phyloP scores from a whole-genome alignment of 495 filamentous ascomycete genomes.

The Neurospora terricola region DNA sequence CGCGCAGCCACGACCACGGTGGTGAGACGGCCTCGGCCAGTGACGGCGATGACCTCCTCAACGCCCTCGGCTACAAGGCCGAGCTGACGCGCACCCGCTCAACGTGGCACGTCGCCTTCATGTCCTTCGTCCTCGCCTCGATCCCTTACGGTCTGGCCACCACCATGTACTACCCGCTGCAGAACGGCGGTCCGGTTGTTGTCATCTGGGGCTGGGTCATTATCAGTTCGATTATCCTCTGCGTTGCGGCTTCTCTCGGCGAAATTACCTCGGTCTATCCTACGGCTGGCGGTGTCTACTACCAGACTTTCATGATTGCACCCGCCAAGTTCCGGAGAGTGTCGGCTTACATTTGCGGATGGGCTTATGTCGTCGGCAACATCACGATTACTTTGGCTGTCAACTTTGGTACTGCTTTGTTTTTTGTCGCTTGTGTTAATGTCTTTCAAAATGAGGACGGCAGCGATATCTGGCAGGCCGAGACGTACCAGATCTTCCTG shows the following conservation, averaged over 20 bases:
- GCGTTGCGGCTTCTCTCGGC: slow-evolving; percentile 41
- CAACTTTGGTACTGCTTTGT: slow-evolving; percentile 54
- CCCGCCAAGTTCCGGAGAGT: slow-evolving; percentile 29
- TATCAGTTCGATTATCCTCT: slow-evolving; percentile 39
- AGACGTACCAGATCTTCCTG: slow-evolving; percentile 48
- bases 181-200: slow-evolving; percentile 53
- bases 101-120: slow-evolving; percentile 47
- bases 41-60: slow-evolving; percentile 38
- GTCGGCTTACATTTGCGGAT: slow-evolving; percentile 56
- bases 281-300: slow-evolving; percentile 47
- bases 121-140: slow-evolving; percentile 45
- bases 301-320: slow-evolving; percentile 46
- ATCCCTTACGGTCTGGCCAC: slow-evolving; percentile 60
- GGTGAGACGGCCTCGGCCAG: background rate
- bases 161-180: slow-evolving; percentile 58
- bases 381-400: slow-evolving; percentile 61
- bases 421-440: slow-evolving; percentile 43
- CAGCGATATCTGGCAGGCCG: slow-evolving; percentile 29
- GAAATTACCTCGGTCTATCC: slow-evolving; percentile 49
- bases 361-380: slow-evolving; percentile 59
- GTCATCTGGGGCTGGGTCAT: slow-evolving; percentile 55
- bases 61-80: slow-evolving; percentile 42
- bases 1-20: background rate
- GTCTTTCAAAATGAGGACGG: slow-evolving; percentile 37
- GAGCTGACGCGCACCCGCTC: slow-evolving; percentile 42